These are phyloP conservation scores for Trichoderma asperelloides DNA, from an alignment of 495 filamentous ascomycete genomes.

Conservation along the genomic window DNA sequence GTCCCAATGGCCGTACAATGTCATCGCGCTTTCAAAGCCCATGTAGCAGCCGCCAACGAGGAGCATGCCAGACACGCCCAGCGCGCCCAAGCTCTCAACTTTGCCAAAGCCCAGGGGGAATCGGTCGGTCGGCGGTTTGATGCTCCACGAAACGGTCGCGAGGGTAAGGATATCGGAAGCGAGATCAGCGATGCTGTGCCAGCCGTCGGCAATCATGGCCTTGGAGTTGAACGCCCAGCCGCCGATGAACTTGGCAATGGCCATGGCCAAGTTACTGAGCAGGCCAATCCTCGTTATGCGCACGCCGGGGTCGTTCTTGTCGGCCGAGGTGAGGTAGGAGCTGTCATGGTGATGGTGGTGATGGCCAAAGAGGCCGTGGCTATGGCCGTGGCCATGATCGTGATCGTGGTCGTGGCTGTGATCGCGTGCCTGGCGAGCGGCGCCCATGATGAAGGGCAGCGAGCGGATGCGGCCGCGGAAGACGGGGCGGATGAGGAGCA, in stretches of 20 bases:
- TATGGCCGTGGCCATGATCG: conserved; percentile 29
- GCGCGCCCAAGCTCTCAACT: conserved; percentile 86
- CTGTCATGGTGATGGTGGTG: conserved; percentile 83
- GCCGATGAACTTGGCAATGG: conserved; percentile 80
- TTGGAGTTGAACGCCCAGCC: conserved; percentile 93
- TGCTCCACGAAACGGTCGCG: conserved; percentile 82
- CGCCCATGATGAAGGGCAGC: conserved; percentile 16
- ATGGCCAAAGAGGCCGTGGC: conserved; percentile 46
- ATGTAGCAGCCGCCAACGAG: conserved; percentile 84
- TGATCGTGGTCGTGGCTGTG: conserved; percentile 10
- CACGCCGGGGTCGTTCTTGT: conserved; percentile 90
- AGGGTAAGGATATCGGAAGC: conserved; percentile 91
- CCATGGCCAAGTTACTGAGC: conserved; percentile 88
- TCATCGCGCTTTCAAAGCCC: conserved; percentile 67
- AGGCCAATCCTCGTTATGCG: conserved; percentile 90
- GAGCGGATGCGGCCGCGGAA: conserved; percentile 14
- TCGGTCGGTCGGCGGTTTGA: conserved; percentile 67
- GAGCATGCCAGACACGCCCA: conserved; percentile 86
- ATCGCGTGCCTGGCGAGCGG: conserved; percentile 10
- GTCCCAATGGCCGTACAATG: conserved; percentile 72
- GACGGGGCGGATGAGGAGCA: conserved; percentile 10
- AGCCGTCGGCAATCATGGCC: conserved; percentile 86
- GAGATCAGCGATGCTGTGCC: conserved; percentile 89
- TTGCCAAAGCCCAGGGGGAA: conserved; percentile 94
- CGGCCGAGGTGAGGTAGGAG: conserved; percentile 74